These are phyloP conservation scores for Agrostemma githago DNA, from an alignment of 148 eudicot species.

Conservation along the genomic window DNA sequence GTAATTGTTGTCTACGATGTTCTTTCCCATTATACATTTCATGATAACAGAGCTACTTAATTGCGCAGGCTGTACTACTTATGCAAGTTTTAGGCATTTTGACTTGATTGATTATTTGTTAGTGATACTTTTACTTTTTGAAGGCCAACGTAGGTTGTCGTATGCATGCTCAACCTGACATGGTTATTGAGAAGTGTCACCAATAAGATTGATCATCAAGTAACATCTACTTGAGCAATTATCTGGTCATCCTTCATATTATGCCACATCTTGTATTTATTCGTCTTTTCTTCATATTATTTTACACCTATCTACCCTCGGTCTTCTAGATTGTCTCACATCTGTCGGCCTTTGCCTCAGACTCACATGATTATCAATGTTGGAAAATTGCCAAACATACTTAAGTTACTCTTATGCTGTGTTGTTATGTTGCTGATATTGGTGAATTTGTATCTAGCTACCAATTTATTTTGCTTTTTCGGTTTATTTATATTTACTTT, in stretches of 20 bases:
- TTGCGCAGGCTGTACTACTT: not conserved
- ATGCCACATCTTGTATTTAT: not conserved
- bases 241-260: not conserved
- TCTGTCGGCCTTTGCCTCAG: not conserved
- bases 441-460: not conserved
- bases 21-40: not conserved
- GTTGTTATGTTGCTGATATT: not conserved
- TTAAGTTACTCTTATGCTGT: not conserved
- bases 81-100: not conserved
- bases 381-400: not conserved
- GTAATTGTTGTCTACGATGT: not conserved
- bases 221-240: not conserved
- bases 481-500: slow-evolving; percentile 5
- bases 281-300: too few relatives aligned
- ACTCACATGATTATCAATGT: not conserved
- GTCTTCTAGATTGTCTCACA: not conserved
- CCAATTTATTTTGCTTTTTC: not conserved
- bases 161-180: slow-evolving; percentile 2
- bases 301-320: not conserved
- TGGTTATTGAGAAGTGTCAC: not conserved
- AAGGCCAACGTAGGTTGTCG: not conserved
- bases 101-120: not conserved
- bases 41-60: not conserved
- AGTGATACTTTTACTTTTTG: not conserved
- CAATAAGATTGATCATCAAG: not conserved